Evolutionary conservation across 441 rosid genomes (phyloP).

Genomic region (Iberis amara): DNA sequence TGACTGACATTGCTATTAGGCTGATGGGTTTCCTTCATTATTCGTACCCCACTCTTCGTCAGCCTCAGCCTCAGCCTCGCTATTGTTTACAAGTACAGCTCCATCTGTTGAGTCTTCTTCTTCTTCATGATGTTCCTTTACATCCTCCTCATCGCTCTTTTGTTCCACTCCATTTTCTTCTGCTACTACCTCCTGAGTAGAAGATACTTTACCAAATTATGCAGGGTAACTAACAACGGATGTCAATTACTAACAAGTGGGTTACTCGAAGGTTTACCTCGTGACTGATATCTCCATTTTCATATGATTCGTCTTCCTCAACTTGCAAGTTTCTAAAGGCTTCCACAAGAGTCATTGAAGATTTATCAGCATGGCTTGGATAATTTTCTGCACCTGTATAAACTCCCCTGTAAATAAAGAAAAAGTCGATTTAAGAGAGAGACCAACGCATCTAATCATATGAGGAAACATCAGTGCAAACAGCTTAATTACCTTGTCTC

Average conservation of each 20-base stretch:
- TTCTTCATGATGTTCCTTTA: conserved; percentile 31
- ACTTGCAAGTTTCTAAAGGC: conserved; percentile 76
- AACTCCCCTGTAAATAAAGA: conserved; percentile 38
- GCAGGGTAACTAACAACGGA: conserved; percentile 29
- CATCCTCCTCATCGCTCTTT: conserved; percentile 20
- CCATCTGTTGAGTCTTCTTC: conserved; percentile 83
- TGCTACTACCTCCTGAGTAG: conserved; percentile 29
- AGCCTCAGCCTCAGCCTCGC: conserved; percentile 88
- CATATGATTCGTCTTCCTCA: conserved; percentile 62
- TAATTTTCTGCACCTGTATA: conserved; percentile 59
- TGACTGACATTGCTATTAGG: conserved; percentile 42
- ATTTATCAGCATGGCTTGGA: conserved; percentile 49
- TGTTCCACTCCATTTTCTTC: conserved; percentile 37
- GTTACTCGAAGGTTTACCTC: too few relatives aligned
- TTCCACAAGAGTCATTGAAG: conserved; percentile 66
- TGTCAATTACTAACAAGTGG: too few relatives aligned
- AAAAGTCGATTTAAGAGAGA: too few relatives aligned
- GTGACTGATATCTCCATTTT: conserved; percentile 68
- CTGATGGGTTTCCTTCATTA: conserved; percentile 92
- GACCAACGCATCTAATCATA: too few relatives aligned
- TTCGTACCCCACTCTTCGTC: conserved; percentile 99
- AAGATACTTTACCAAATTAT: conserved; percentile 25
- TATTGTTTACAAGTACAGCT: conserved; percentile 82
- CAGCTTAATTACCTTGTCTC: conserved; percentile 67
- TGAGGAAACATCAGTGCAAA: too few relatives aligned